Evolutionary conservation across 2,329 filamentous ascomycete species (phyloP), one percentile per base, ranked within the genome.

Genomic region (Rhynchosporium secalis): DNA sequence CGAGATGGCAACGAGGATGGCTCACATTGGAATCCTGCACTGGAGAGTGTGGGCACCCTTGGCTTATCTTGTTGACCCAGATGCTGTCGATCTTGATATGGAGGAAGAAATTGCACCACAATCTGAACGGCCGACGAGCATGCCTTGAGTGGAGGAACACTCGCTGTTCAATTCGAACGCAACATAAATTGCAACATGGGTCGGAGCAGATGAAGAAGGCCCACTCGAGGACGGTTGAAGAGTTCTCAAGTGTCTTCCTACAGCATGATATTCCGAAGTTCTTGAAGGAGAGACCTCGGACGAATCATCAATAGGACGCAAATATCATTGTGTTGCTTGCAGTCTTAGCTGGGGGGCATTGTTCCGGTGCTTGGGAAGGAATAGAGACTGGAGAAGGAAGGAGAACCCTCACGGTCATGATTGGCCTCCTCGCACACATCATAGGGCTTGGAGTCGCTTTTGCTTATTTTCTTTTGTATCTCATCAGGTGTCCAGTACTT

Each of bases 21-120:
- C 91, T 5, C 94, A 97, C 72, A 85, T 97, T 49, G 86, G 90
- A 13, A 82, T 95, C 5, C 78, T 98, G 29, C 92, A 97, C 76
- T 97, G 93, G 92, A 84, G 91, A 55, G 89, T 96, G 3, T 98
- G 93, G 92, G 84, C 85, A 1, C 84, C 85, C 2, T 79, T 96
- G 58, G 86, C 89, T 12, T 96, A 96, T 73, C 68, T 74, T 26
- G 69, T 72, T 2, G 66, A 72, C 63, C 70, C 71, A 3, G 68
- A 71, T 57, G 66, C 61, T 29, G 69, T 72, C 2, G 66, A 72
- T 63, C 70, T 70, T 3, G 68, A 71, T 58, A 66, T 60, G 2
- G 68, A 69, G 10, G 68, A 70, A 3, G 65, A 70, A 9, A 49
- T 15, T n/a, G 66, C 69, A n/a, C 10, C 55, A 26, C 33, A 52